Base-by-base conservation (phyloP, 1,284 basidiomycete species). In the Lentinus polychrous region DNA sequence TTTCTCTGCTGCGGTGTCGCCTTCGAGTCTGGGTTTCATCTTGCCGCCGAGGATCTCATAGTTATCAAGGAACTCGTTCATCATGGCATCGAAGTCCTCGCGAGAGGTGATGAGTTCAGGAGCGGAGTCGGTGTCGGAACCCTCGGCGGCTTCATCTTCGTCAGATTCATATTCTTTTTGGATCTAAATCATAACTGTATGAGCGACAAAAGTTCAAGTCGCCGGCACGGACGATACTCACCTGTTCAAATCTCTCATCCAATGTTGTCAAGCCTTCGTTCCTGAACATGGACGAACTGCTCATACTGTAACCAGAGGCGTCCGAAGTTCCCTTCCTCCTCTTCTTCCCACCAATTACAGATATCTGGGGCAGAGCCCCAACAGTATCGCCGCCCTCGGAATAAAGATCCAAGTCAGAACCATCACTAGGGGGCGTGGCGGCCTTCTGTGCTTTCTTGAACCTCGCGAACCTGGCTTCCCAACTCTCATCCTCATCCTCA, bases 271-370 rank as follows among this genome's bases (percentile, higher is more conserved):
- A 69, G 0, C 91, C 86, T 57, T 94, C 83, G 59, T 93, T 99
- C 36, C 96, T 79, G 69, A 84, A 91, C 89, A 99, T 94, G 20
- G 92, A 92, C 2, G 92, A 94, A 58, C 91, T 94, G 61, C 88
- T 95, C 95, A 99, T 98, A 63, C 87, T 91, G 73, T 94, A 94
- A 10, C 91, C 91, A 17, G 91, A 91, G 2, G 89, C 91, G 56
- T 92, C 85, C 38, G 87, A 91, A 1, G 81, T 74, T 7, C 82
- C 82, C 61, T 85, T 89, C 57, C 88, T 74, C 57, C 84, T 74
- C 57, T 79, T 76, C 73, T 87, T 88, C 24, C 83, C 83, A 40
- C 91, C 86, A 42, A 85, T 75, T 49, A 92, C 83, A n/a, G 83
- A 77, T 49, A 86, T 74, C 41, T 72, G 74, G 10, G 84, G 86